Evolutionary conservation across 306 rosid genomes (phyloP).

Genomic region (Hippophae gyantsensis): DNA sequence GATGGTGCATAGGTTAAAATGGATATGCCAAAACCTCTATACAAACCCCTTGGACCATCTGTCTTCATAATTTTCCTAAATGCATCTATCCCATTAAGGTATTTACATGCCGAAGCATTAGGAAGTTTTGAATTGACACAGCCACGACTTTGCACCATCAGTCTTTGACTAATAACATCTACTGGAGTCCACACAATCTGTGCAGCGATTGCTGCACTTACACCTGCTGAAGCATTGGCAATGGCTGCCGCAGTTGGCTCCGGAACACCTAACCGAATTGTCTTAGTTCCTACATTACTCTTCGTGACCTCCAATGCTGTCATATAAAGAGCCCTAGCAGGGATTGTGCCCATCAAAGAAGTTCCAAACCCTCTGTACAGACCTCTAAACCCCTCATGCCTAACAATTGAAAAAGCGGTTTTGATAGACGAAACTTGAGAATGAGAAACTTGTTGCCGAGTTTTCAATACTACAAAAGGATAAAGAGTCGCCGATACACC

Average conservation of each 20-base stretch:
- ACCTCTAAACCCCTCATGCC: conserved; percentile 63
- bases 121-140: conserved; percentile 21
- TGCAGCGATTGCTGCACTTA: conserved; percentile 73
- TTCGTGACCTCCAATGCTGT: conserved; percentile 74
- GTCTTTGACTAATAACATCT: conserved; percentile 75
- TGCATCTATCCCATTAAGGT: conserved; percentile 63
- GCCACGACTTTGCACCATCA: conserved; percentile 62
- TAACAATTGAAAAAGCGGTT: conserved; percentile 50
- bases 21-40: conserved; percentile 78
- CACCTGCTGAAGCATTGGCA: conserved; percentile 70
- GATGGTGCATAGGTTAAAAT: conserved; percentile 81
- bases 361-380: conserved; percentile 89
- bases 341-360: conserved; percentile 71
- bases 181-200: conserved; percentile 86
- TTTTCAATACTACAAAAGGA: conserved; percentile 73
- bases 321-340: conserved; percentile 82
- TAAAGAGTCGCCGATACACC: conserved; percentile 73
- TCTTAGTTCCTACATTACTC: conserved; percentile 68
- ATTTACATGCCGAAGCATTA: conserved; percentile 32
- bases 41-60: conserved; percentile 70
- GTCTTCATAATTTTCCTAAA: conserved; percentile 54
- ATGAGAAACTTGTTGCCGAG: conserved; percentile 72
- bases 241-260: conserved; percentile 60
- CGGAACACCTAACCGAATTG: conserved; percentile 51
- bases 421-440: conserved; percentile 54